Percentiles rank a stretch among this genome's conserved stretches.
Conservation (phyloP, 164 flowering plant species). For the Kingdonia uniflora region DNA sequence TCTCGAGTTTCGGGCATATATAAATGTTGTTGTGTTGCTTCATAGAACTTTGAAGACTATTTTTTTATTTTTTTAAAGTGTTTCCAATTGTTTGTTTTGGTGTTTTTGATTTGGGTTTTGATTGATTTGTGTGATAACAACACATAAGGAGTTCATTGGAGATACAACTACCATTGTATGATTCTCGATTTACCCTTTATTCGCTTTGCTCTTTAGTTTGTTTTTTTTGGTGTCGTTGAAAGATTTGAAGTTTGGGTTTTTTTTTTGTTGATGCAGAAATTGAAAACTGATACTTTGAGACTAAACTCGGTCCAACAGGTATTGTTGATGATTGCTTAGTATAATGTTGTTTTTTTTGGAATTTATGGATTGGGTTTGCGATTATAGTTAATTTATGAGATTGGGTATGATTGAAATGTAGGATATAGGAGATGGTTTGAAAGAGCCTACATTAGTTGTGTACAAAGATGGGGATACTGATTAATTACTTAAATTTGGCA, state of each 20-base stretch:
- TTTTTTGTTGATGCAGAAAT: slow-evolving; percentile 40
- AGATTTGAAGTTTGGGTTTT: neutral
- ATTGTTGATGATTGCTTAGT: neutral
- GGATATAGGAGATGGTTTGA: slow-evolving; percentile 46
- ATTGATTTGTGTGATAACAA: slow-evolving; percentile 4
- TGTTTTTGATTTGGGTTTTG: neutral
- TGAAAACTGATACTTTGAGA: slow-evolving; percentile 25
- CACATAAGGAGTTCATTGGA: slow-evolving; percentile 18
- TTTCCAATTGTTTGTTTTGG: no score
- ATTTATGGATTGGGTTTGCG: neutral
- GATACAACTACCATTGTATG: slow-evolving; percentile 48
- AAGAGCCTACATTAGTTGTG: slow-evolving; percentile 46
- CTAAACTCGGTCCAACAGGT: slow-evolving; percentile 52
- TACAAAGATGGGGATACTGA: slow-evolving; percentile 33
- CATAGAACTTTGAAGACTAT: no score
- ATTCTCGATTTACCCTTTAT: neutral
- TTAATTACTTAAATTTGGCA: slow-evolving; percentile 16
- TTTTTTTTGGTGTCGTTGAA: no score
- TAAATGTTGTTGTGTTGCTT: no score
- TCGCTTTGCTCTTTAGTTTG: neutral
- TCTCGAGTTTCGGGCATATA: no score
- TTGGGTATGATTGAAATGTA: slow-evolving; percentile 28
- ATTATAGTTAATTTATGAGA: no score
- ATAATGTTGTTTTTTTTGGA: neutral
- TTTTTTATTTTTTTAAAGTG: no score